These are phyloP conservation scores for Geotrichum klebahnii DNA, from an alignment of 1,139 yeast species.

Conservation along the genomic window DNA sequence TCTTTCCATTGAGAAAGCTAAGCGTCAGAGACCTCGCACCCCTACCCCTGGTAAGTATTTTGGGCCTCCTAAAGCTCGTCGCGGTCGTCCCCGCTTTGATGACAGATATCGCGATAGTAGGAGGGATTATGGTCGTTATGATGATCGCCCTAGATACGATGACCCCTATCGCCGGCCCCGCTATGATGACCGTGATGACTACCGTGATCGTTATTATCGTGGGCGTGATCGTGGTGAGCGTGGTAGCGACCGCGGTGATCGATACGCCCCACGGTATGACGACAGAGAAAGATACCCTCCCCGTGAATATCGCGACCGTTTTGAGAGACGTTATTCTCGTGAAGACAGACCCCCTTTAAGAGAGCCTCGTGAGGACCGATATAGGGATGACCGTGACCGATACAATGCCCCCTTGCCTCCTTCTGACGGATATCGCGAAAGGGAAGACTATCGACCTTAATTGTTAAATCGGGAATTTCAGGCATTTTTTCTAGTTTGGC, in stretches of 20 bases:
- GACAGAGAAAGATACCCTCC: slow-evolving; percentile 17
- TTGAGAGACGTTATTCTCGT: slow-evolving; percentile 26
- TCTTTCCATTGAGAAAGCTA: slow-evolving; percentile 39
- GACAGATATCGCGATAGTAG: slow-evolving; percentile 25
- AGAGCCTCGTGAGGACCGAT: slow-evolving; percentile 26
- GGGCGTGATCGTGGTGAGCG: slow-evolving; percentile 31
- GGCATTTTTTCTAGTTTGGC: too few relatives aligned
- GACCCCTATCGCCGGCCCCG: slow-evolving; percentile 33
- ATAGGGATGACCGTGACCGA: slow-evolving; percentile 25
- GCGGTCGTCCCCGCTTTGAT: slow-evolving; percentile 27
- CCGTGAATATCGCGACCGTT: slow-evolving; percentile 27
- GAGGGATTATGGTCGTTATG: slow-evolving; percentile 25
- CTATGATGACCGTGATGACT: slow-evolving; percentile 32
- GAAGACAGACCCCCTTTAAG: slow-evolving; percentile 30
- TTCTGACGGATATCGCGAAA: slow-evolving; percentile 25
- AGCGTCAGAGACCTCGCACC: slow-evolving; percentile 41
- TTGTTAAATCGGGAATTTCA: neutral
- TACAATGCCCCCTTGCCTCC: slow-evolving; percentile 24
- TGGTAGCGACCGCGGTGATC: slow-evolving; percentile 25
- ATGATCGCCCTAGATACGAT: slow-evolving; percentile 29
- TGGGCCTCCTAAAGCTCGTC: slow-evolving; percentile 40
- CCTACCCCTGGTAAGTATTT: slow-evolving; percentile 44
- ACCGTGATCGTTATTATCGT: slow-evolving; percentile 30
- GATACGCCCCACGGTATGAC: slow-evolving; percentile 21
- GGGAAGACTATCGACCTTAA: slow-evolving; percentile 27